phyloP scores from a whole-genome alignment of 441 rosid genomes.

The Euphorbia corollata region DNA sequence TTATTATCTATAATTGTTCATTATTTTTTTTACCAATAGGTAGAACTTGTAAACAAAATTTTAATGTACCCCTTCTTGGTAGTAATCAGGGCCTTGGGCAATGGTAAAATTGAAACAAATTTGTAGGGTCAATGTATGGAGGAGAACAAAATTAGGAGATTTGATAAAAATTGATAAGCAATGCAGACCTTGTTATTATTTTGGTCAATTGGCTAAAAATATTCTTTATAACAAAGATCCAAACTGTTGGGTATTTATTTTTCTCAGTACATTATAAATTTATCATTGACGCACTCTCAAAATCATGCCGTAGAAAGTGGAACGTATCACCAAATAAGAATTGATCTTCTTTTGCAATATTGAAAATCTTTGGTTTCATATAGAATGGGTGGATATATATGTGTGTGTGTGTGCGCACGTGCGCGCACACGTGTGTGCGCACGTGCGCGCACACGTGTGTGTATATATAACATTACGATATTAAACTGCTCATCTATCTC shows the following conservation, averaged over 20 bases:
- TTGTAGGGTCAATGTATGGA: not conserved
- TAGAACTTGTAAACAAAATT: not conserved
- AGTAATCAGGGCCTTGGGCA: not conserved
- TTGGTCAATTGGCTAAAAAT: not conserved
- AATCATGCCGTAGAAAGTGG: no score
- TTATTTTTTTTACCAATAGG: no score
- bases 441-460: no score
- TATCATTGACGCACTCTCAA: not conserved
- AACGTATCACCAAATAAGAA: no score
- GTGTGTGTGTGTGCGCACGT: no score
- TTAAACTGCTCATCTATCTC: no score
- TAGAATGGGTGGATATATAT: no score
- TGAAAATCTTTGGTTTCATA: no score
- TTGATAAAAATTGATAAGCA: not conserved
- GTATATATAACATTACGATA: no score
- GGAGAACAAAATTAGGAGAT: not conserved
- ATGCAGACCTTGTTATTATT: not conserved
- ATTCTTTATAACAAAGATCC: not conserved
- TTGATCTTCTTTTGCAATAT: no score
- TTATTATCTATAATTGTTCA: not conserved
- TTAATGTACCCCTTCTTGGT: not conserved
- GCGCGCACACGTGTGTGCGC: no score
- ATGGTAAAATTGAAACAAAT: not conserved
- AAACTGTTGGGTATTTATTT: not conserved
- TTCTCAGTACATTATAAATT: not conserved